Conservation (phyloP, 2,329 filamentous ascomycete species). For the Aspergillus felis region DNA sequence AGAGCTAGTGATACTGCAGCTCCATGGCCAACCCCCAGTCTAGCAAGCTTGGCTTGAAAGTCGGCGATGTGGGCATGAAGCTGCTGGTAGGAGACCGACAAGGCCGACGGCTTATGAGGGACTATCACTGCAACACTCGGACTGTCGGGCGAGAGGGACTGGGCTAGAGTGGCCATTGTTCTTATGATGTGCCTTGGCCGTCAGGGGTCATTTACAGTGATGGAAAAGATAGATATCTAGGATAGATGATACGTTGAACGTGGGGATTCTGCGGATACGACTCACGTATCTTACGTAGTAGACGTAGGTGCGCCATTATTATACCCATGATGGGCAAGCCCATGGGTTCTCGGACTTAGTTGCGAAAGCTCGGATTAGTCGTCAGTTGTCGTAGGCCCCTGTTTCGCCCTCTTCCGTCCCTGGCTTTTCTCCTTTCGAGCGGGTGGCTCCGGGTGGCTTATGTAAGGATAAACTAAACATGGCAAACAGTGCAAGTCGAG, state of each 20-base stretch:
- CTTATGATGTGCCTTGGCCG: conserved; percentile 7
- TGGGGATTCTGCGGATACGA: not conserved
- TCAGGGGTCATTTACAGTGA: not conserved
- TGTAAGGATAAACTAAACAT: conserved; percentile 2
- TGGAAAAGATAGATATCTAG: not conserved
- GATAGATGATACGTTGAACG: not conserved
- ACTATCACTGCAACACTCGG: conserved; percentile 66
- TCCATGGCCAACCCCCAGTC: conserved; percentile 64
- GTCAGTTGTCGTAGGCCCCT: not conserved
- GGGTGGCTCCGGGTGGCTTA: not conserved
- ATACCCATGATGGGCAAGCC: not conserved
- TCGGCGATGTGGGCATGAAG: conserved; percentile 62
- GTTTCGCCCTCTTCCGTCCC: not conserved
- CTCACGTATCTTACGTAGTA: not conserved
- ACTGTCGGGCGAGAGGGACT: conserved; percentile 52
- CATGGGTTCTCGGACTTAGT: not conserved
- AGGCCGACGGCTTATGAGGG: conserved; percentile 58
- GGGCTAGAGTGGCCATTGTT: conserved; percentile 55
- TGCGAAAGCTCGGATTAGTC: not conserved
- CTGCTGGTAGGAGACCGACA: conserved; percentile 66
- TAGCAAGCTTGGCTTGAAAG: conserved; percentile 75
- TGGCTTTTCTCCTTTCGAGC: not conserved
- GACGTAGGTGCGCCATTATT: not conserved
- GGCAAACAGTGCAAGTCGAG: conserved; percentile 14
- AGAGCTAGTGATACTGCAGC: conserved; percentile 78